These are phyloP conservation scores for Amanita pallidorosea DNA, from an alignment of 768 basidiomycete species.

Conservation along the genomic window DNA sequence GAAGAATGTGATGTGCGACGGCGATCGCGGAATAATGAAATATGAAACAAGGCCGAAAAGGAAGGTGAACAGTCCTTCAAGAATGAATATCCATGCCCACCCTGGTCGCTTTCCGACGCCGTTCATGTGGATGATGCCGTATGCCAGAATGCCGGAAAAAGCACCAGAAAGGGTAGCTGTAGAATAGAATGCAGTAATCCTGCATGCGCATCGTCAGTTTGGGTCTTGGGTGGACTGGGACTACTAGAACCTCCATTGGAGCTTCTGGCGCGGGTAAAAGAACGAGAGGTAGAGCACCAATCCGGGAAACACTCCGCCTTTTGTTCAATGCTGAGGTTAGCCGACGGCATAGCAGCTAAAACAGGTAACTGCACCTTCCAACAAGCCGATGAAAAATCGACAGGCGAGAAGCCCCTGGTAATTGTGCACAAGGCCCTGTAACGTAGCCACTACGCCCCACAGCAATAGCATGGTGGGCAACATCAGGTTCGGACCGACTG, in stretches of 20 bases:
- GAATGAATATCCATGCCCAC: too few species aligned
- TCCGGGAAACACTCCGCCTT: too few species aligned
- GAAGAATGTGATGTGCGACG: too few species aligned
- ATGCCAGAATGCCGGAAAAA: constrained; percentile 59
- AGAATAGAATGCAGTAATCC: constrained; percentile 38
- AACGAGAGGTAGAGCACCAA: too few species aligned
- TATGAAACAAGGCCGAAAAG: too few species aligned
- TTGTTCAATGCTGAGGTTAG: too few species aligned
- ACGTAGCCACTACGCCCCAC: constrained; percentile 54
- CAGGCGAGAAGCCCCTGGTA: constrained; percentile 35
- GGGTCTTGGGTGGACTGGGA: neutral
- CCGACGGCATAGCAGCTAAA: too few species aligned
- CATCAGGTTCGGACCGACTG: constrained; percentile 48
- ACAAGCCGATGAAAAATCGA: too few species aligned
- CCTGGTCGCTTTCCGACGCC: constrained; percentile 41
- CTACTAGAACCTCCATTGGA: constrained; percentile 41
- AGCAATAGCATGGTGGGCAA: constrained; percentile 48
- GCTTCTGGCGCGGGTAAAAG: constrained; percentile 38
- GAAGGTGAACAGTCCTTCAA: too few species aligned
- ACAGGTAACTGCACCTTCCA: too few species aligned
- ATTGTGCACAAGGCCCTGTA: constrained; percentile 46
- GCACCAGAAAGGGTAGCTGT: constrained; percentile 50
- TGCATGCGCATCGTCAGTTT: constrained; percentile 10
- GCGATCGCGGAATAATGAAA: too few species aligned
- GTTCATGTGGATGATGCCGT: constrained; percentile 54